These are phyloP conservation scores for Barbarea vulgaris DNA, from an alignment of 345 rosid species.

Conservation along the genomic window DNA sequence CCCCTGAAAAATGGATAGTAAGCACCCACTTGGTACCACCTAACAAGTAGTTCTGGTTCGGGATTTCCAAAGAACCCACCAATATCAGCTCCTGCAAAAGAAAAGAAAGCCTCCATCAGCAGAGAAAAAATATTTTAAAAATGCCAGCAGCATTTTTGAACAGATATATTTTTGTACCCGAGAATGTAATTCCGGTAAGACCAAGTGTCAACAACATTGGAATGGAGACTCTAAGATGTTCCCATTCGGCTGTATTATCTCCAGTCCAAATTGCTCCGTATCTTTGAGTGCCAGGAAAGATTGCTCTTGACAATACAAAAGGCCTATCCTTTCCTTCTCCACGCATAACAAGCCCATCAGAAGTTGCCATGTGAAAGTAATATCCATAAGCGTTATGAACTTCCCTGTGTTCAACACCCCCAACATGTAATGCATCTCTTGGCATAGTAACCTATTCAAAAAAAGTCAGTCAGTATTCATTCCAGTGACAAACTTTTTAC, in stretches of 20 bases:
- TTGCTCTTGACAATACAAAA: constrained; percentile 94
- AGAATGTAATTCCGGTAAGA: constrained; percentile 81
- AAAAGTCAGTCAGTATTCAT: constrained; percentile 15
- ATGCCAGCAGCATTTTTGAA: not conserved
- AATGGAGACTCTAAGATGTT: constrained; percentile 92
- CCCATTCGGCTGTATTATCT: constrained; percentile 97
- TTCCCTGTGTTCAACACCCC: constrained; percentile 86
- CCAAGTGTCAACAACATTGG: constrained; percentile 94
- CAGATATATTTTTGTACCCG: constrained; percentile 51
- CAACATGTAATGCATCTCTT: constrained; percentile 89
- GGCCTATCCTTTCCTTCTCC: constrained; percentile 90
- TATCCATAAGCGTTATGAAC: constrained; percentile 92
- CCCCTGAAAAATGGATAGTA: constrained; percentile 98
- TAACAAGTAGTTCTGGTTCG: constrained; percentile 84
- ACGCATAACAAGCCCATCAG: constrained; percentile 93
- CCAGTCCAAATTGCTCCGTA: constrained; percentile 98
- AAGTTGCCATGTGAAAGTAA: constrained; percentile 97
- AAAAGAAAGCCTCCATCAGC: constrained; percentile 11
- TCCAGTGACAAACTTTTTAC: not conserved
- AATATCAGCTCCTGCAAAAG: constrained; percentile 83
- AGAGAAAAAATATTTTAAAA: not conserved
- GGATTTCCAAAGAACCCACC: constrained; percentile 99
- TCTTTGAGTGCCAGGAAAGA: constrained; percentile 97
- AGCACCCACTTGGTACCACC: constrained; percentile 99
- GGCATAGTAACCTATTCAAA: constrained; percentile 84